These are phyloP conservation scores for Trichosporon ovoides DNA, from an alignment of 1,284 basidiomycete species.

Conservation along the genomic window DNA sequence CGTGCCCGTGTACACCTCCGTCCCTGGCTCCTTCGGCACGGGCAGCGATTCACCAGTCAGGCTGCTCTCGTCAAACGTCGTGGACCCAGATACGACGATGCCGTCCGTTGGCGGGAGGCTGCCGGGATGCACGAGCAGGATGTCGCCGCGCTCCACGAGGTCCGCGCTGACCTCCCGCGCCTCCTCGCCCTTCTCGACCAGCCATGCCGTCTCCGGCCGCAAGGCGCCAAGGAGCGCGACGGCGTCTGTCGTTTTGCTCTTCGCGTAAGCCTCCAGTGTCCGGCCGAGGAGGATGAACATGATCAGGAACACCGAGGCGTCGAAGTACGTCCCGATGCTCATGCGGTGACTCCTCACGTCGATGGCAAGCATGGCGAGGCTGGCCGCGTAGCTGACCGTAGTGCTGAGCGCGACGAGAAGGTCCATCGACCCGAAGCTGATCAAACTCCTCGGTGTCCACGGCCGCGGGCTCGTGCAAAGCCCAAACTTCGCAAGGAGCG, in stretches of 20 bases:
- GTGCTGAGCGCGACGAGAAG: conserved; percentile 94
- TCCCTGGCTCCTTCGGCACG: conserved; percentile 60
- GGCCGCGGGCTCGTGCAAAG: not conserved
- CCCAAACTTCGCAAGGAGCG: conserved; percentile 12
- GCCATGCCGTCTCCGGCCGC: conserved; percentile 87
- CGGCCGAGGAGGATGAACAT: conserved; percentile 94
- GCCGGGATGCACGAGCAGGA: conserved; percentile 88
- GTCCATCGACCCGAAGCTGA: conserved; percentile 79
- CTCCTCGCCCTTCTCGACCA: conserved; percentile 61
- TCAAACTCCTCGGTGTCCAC: conserved; percentile 62
- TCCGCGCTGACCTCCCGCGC: conserved; percentile 84
- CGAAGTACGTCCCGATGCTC: conserved; percentile 72
- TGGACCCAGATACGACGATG: conserved; percentile 54
- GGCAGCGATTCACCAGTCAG: conserved; percentile 72
- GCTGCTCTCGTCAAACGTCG: conserved; percentile 73
- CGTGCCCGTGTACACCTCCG: conserved; percentile 89
- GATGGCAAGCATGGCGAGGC: conserved; percentile 58
- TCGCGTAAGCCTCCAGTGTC: conserved; percentile 92
- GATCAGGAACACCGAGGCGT: conserved; percentile 97
- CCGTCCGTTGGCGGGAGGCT: conserved; percentile 93
- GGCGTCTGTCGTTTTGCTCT: conserved; percentile 93
- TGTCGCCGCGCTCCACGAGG: conserved; percentile 89
- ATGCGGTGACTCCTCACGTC: conserved; percentile 50
- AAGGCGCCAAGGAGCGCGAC: conserved; percentile 93
- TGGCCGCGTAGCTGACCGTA: conserved; percentile 78